A percentile compares a stretch with the other conserved stretches of the same genome.
Conservation (phyloP, 2,329 filamentous ascomycete genomes). For the Cyphellophora europaea region DNA sequence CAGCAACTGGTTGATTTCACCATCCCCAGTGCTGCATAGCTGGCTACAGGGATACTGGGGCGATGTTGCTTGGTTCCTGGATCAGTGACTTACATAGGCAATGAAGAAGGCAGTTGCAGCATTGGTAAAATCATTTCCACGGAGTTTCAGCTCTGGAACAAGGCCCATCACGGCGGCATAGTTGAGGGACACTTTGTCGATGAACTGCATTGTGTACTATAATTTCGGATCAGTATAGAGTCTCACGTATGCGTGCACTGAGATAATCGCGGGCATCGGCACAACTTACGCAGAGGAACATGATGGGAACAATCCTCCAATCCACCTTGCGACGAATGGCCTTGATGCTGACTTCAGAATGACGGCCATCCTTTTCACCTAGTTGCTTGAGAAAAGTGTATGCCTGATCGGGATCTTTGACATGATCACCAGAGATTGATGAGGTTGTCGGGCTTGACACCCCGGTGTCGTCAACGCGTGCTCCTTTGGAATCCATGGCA, state of each 20-base stretch:
- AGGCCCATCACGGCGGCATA: conserved; percentile 61
- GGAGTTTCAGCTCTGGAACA: conserved; percentile 43
- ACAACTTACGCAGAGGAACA: conserved; percentile 25
- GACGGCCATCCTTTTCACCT: no score
- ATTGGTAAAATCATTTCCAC: conserved; percentile 54
- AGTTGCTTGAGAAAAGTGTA: not conserved
- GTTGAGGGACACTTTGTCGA: conserved; percentile 32
- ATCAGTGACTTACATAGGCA: conserved; percentile 47
- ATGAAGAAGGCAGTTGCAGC: conserved; percentile 55
- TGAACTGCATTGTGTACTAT: conserved; percentile 25
- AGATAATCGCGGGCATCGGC: no score
- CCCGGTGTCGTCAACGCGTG: no score
- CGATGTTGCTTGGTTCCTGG: no score
- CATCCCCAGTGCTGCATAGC: conserved; percentile 41
- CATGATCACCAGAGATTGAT: no score
- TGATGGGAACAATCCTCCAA: conserved; percentile 22
- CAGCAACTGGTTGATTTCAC: conserved; percentile 17
- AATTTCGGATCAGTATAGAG: no score
- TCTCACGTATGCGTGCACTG: no score
- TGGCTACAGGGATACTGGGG: no score
- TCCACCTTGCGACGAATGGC: conserved; percentile 24
- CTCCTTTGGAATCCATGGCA: no score
- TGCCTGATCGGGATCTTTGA: not conserved
- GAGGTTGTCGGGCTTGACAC: no score
- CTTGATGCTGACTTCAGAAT: no score